Evolutionary conservation across 768 basidiomycete species (phyloP).

Genomic region (Candolleomyces eurysporus): DNA sequence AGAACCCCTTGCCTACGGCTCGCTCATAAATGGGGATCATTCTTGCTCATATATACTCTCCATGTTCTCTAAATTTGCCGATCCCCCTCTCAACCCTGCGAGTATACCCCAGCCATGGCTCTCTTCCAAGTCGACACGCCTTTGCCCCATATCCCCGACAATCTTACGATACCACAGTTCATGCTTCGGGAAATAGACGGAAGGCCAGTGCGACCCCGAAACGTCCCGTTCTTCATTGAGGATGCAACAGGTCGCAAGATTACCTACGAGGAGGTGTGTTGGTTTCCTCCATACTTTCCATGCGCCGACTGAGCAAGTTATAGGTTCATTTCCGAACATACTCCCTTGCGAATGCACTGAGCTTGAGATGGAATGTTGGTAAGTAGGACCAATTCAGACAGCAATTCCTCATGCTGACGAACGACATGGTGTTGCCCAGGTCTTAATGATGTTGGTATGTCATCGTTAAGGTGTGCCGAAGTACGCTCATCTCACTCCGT

Average conservation of each 20-base stretch:
- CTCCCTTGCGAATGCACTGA: conserved; percentile 54
- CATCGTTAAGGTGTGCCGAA: conserved; percentile 5
- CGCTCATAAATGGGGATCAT: conserved; percentile 4
- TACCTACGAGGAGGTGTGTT: conserved; percentile 46
- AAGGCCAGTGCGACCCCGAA: conserved; percentile 43
- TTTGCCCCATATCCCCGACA: conserved; percentile 52
- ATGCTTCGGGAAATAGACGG: conserved; percentile 47
- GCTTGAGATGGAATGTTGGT: conserved; percentile 49
- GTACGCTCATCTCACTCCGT: neutral
- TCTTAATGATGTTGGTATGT: conserved; percentile 51
- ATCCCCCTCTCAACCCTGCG: neutral
- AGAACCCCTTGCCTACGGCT: neutral
- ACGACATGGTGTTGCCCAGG: conserved; percentile 26
- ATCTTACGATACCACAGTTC: conserved; percentile 67
- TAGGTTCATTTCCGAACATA: conserved; percentile 40
- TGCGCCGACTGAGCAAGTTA: neutral
- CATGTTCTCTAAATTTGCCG: neutral
- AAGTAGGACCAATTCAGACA: conserved; percentile 9
- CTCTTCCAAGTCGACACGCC: conserved; percentile 30
- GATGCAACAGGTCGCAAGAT: conserved; percentile 48
- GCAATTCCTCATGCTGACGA: conserved; percentile 6
- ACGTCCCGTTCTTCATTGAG: conserved; percentile 58
- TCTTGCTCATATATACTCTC: neutral
- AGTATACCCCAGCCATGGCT: conserved; percentile 23
- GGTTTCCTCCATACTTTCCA: neutral